A percentile compares a stretch with the other conserved stretches of the same genome.
Conservation (phyloP, 1,284 basidiomycete species). For the Vanrija pseudolonga region DNA sequence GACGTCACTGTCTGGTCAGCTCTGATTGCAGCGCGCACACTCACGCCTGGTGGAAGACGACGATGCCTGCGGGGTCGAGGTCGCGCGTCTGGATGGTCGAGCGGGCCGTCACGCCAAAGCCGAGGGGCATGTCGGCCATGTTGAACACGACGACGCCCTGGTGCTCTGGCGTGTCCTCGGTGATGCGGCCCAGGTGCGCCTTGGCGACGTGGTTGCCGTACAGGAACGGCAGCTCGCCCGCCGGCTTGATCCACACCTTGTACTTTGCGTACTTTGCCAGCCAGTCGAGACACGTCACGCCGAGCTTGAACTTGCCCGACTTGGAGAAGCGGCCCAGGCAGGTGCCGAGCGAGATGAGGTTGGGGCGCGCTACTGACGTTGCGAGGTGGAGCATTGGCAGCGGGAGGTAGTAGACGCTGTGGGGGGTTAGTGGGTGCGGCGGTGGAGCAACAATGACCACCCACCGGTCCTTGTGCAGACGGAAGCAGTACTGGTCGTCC, state of each 20-base stretch:
- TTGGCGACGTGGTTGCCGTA: constrained; percentile 99
- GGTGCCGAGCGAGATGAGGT: constrained; percentile 88
- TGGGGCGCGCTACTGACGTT: constrained; percentile 86
- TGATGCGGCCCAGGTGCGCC: constrained; percentile 97
- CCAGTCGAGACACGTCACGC: constrained; percentile 89
- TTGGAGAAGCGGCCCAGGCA: constrained; percentile 99
- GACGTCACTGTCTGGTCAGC: constrained; percentile 64
- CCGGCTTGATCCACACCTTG: constrained; percentile 99
- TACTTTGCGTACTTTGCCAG: constrained; percentile 96
- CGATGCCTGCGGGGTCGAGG: constrained; percentile 94
- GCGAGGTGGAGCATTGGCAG: constrained; percentile 88
- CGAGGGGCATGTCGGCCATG: constrained; percentile 91
- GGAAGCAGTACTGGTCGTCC: constrained; percentile 68
- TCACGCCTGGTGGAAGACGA: constrained; percentile 98
- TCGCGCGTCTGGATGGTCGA: constrained; percentile 95
- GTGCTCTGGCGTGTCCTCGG: constrained; percentile 98
- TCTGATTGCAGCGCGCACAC: constrained; percentile 42
- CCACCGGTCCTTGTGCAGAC: constrained; percentile 75
- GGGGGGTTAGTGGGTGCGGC: background rate
- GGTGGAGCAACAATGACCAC: background rate
- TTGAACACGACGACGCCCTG: constrained; percentile 96
- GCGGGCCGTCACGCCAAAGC: constrained; percentile 95
- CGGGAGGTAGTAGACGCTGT: constrained; percentile 82
- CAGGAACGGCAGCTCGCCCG: constrained; percentile 98
- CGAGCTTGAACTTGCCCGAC: constrained; percentile 95